Conservation (phyloP, 169 alveolate genomes). For the Plasmodium chabaudi region DNA sequence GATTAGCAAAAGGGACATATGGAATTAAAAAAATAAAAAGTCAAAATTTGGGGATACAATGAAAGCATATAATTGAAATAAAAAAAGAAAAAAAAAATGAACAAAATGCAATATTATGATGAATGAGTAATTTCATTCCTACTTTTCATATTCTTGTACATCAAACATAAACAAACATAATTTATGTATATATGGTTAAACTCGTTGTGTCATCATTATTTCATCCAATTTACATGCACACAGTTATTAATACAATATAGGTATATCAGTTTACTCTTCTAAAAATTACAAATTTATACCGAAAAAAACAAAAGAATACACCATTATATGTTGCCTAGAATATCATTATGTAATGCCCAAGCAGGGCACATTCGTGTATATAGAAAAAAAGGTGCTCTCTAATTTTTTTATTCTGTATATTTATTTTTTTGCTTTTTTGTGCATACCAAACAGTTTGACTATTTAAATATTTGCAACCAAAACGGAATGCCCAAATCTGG, state of each 20-base stretch:
- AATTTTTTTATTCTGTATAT: not conserved
- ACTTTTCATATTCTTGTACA: no score
- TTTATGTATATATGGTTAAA: not conserved
- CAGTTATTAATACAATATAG: not conserved
- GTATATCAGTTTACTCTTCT: not conserved
- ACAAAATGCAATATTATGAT: not conserved
- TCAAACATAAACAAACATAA: not conserved
- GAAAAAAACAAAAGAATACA: not conserved
- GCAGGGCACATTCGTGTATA: not conserved
- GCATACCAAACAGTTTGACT: no score
- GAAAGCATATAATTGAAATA: not conserved
- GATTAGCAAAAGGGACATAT: not conserved
- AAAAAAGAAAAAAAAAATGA: not conserved
- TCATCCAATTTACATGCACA: no score
- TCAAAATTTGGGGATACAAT: not conserved
- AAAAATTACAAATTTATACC: not conserved
- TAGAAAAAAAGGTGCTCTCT: not conserved
- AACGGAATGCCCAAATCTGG: conserved; percentile 86
- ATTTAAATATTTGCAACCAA: conserved; percentile 76
- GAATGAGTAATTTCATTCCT: not conserved
- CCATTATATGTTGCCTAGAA: no score
- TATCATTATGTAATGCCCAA: not conserved
- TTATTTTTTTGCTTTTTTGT: not conserved
- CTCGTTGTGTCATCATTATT: no score
- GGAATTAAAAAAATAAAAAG: not conserved